Evolutionary conservation across 208 protist genomes (phyloP).

Genomic region (Leishmania braziliensis): DNA sequence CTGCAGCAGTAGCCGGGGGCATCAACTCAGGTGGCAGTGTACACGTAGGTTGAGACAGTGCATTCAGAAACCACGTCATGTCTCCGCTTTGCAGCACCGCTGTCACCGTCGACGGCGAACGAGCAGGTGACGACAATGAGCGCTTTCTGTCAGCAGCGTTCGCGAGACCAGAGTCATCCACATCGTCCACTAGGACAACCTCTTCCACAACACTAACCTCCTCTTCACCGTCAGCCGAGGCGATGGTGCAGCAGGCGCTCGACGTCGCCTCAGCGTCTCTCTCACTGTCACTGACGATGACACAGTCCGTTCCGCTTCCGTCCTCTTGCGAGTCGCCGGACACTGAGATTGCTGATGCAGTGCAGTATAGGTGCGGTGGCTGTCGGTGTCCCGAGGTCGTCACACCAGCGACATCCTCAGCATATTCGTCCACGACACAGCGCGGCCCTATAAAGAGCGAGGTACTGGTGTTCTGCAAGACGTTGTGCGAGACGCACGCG

Average conservation of each 20-base stretch:
- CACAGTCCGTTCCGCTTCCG: background rate
- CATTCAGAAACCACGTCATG: conserved; percentile 16
- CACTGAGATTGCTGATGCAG: background rate
- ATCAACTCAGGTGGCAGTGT: background rate
- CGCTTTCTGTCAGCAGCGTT: background rate
- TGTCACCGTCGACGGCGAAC: background rate
- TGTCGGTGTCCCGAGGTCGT: background rate
- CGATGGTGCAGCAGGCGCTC: background rate
- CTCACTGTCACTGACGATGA: conserved; percentile 9
- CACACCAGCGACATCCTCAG: background rate
- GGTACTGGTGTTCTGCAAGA: conserved; percentile 57
- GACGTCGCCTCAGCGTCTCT: conserved; percentile 1
- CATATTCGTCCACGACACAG: conserved; percentile 17
- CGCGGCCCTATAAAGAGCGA: conserved; percentile 87
- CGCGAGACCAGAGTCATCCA: background rate
- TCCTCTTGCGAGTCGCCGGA: background rate
- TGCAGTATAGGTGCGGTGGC: background rate
- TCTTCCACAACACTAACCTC: conserved; percentile 13
- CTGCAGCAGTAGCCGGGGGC: background rate
- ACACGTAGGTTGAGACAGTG: background rate
- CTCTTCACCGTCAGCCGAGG: conserved; percentile 6
- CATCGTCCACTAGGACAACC: conserved; percentile 11
- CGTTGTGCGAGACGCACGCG: conserved; percentile 55
- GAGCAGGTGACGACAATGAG: background rate
- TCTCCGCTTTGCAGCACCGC: conserved; percentile 18